A percentile compares a stretch with the other conserved stretches of the same genome.
Conservation (phyloP, 1,284 basidiomycete genomes). For the Cutaneotrichosporon sp. region DNA sequence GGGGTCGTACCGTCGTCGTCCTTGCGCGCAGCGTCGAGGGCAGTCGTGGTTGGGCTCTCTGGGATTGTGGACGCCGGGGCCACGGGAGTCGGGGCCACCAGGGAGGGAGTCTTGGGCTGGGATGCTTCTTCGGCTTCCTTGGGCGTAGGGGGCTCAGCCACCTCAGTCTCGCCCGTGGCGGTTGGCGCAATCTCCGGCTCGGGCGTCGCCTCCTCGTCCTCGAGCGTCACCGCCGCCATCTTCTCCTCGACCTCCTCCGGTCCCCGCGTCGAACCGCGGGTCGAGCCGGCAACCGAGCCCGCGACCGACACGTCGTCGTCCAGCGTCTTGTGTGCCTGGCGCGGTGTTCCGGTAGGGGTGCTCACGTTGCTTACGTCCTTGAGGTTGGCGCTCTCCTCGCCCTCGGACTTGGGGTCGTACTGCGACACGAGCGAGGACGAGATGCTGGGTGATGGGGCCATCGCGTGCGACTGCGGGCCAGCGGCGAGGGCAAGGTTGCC, state of each 20-base stretch:
- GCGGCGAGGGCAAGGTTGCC: conserved; percentile 42
- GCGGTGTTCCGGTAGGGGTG: conserved; percentile 47
- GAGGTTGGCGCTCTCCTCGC: conserved; percentile 38
- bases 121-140: neutral
- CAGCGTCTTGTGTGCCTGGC: conserved; percentile 37
- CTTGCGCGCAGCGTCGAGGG: neutral
- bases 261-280: conserved; percentile 21
- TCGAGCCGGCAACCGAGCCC: conserved; percentile 31
- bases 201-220: conserved; percentile 3
- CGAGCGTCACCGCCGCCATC: conserved; percentile 4
- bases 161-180: conserved; percentile 3
- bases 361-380: conserved; percentile 46
- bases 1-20: conserved; percentile 1
- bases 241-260: conserved; percentile 13
- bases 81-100: neutral
- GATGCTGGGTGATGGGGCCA: conserved; percentile 26
- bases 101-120: neutral
- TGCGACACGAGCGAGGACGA: conserved; percentile 38
- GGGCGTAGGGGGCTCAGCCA: neutral
- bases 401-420: conserved; percentile 35
- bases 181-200: neutral
- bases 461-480: conserved; percentile 10
- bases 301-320: conserved; percentile 25
- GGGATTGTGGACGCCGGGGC: neutral
- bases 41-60: neutral